Evolutionary conservation across 352 stramenopile species (phyloP).

Genomic region (Pythium chondricola): DNA sequence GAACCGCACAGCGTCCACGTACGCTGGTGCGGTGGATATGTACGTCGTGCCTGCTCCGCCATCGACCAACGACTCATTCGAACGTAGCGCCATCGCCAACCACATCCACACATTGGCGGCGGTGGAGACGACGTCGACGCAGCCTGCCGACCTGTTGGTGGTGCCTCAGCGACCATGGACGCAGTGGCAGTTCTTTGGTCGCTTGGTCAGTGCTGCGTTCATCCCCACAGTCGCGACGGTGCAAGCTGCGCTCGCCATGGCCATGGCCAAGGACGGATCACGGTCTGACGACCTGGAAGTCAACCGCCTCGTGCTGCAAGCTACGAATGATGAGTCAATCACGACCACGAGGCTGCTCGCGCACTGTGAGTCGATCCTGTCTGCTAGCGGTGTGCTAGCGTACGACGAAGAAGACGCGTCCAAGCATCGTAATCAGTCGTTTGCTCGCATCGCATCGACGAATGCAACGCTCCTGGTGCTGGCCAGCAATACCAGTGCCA

Average conservation of each 20-base stretch:
- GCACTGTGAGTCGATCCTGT: conserved; percentile 1
- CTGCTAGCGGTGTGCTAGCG: background rate
- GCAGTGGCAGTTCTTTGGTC: conserved; percentile 16
- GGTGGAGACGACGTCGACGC: background rate
- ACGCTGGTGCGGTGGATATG: conserved; percentile 4
- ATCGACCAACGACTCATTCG: too few species aligned
- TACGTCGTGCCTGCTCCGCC: conserved; percentile 7
- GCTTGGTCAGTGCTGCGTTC: background rate
- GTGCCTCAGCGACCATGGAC: conserved; percentile 13
- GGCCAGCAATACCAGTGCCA: too few species aligned
- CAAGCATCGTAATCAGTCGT: too few species aligned
- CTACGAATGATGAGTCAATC: background rate
- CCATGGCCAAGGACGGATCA: background rate
- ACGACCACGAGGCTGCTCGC: conserved; percentile 4
- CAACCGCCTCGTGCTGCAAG: conserved; percentile 5
- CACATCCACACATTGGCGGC: background rate
- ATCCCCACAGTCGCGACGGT: background rate
- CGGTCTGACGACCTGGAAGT: background rate
- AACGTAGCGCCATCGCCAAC: background rate
- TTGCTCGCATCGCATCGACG: too few species aligned
- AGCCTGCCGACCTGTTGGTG: background rate
- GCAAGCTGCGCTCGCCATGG: conserved; percentile 1
- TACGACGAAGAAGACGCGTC: too few species aligned
- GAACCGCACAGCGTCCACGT: too few species aligned
- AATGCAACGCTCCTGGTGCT: too few species aligned